phyloP scores from a whole-genome alignment of 1,139 yeast species.

The Taphrina sp. region DNA sequence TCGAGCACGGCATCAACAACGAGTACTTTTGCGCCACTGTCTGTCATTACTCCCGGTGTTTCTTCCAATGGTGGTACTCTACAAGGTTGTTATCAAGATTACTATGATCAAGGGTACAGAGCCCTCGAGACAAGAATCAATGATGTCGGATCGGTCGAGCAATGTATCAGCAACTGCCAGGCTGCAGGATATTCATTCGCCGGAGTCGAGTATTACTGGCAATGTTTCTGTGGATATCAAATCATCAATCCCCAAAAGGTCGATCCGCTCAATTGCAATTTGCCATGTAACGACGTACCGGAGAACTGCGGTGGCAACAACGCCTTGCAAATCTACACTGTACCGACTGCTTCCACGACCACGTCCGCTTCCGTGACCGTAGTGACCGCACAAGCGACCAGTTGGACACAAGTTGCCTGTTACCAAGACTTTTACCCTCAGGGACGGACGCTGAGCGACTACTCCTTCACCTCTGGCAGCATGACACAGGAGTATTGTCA shows the following conservation, averaged over 20 bases:
- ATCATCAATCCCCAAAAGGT: background rate
- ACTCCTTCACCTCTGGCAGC: background rate
- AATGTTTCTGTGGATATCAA: slow-evolving; percentile 8
- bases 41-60: background rate
- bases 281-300: background rate
- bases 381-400: too few species aligned
- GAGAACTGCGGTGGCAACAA: slow-evolving; percentile 5
- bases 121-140: background rate
- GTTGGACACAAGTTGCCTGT: too few species aligned
- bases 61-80: background rate
- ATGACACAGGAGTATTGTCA: slow-evolving; percentile 10
- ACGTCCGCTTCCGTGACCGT: background rate
- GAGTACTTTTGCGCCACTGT: too few species aligned
- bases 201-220: slow-evolving; percentile 9
- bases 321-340: slow-evolving; percentile 12
- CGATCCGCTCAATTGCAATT: background rate
- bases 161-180: background rate
- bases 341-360: background rate
- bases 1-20: too few species aligned
- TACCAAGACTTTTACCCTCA: background rate
- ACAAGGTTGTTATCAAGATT: background rate
- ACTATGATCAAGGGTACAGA: background rate
- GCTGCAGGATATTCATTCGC: slow-evolving; percentile 1
- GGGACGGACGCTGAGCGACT: background rate
- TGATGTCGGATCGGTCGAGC: slow-evolving; percentile 4